Evolutionary conservation across 2,329 filamentous ascomycete species (phyloP), one percentile per base, ranked within the genome.

Genomic region (Neopestalotiopsis rosae): DNA sequence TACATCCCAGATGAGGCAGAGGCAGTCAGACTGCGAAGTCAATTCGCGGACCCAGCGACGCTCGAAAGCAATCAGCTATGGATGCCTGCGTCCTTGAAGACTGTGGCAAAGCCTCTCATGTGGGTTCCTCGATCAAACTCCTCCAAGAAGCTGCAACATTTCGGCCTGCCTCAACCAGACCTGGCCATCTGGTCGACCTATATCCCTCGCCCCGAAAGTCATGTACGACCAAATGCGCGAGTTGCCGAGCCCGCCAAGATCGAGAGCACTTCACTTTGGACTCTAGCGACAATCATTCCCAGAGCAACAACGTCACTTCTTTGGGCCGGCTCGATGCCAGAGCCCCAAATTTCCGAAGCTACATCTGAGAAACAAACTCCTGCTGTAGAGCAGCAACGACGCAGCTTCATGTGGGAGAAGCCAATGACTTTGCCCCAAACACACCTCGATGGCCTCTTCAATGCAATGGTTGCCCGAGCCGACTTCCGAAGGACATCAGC

Each of bases 51-150:
- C 61, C 72, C 77, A 13, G 69, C 72, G 17, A 67, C 72, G 14
- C 76, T 85, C 45, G 76, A 81, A 69, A 84, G 81, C 72, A 75
- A 73, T 17, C 69, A 77, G 5, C 72, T 84, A 56, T 84, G 83
- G 83, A 68, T 42, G 28, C 38, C 56, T 1, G 28, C 64, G 12
- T 58, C 45, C 2, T 38, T 7, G 58, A 63, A 40, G 30, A 65
- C n/a, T 7, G 9, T 30, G 7, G 4, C 20, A 7, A 58, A 61
- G 38, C 52, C 65, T 13, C 42, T 52, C 2, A 10, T 64, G 66
- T 68, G 67, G 69, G 20, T 32, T 40, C 2, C 32, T 56, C 9
- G 24, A 34, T 62, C 62, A 28, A 2, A 7, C 10, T 40, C 65
- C 2, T 30, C 28, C 28, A 52, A 6, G 20, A 9, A 14, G n/a